phyloP scores from a whole-genome alignment of 305 asterid species.

The Fraxinus floribunda region DNA sequence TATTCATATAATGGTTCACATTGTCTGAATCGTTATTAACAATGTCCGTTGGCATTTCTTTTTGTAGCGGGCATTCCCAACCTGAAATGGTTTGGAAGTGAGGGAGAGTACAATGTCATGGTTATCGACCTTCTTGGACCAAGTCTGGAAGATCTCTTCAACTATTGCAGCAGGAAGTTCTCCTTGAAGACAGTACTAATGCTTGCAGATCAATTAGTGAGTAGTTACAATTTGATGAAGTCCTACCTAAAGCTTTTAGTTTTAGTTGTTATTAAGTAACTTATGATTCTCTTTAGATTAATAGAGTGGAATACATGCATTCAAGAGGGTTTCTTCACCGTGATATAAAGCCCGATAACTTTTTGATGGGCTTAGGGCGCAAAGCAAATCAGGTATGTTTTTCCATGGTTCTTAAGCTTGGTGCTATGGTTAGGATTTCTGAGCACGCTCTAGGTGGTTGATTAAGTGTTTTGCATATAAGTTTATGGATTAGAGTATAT shows the following conservation, averaged over 20 bases:
- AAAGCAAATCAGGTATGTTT: constrained; percentile 59
- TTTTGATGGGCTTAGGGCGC: constrained; percentile 70
- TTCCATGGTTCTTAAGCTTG: constrained; percentile 4
- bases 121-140: constrained; percentile 66
- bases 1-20: neutral
- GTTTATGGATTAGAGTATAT: neutral
- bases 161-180: constrained; percentile 57
- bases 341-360: constrained; percentile 66
- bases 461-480: neutral
- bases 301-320: constrained; percentile 58
- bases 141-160: constrained; percentile 63
- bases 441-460: neutral
- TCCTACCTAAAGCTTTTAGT: constrained; percentile 12
- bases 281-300: constrained; percentile 35
- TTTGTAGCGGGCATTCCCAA: constrained; percentile 52
- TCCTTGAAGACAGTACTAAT: constrained; percentile 58
- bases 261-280: constrained; percentile 16
- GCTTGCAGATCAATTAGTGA: constrained; percentile 68
- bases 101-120: constrained; percentile 49
- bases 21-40: neutral
- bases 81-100: constrained; percentile 59
- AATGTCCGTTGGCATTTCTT: constrained; percentile 19
- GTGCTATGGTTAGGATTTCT: constrained; percentile 7
- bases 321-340: constrained; percentile 66
- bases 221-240: constrained; percentile 17